Evolutionary conservation across 257 asterid species (phyloP), one percentile per base, ranked within the genome.

Genomic region (Jacaranda copaia): DNA sequence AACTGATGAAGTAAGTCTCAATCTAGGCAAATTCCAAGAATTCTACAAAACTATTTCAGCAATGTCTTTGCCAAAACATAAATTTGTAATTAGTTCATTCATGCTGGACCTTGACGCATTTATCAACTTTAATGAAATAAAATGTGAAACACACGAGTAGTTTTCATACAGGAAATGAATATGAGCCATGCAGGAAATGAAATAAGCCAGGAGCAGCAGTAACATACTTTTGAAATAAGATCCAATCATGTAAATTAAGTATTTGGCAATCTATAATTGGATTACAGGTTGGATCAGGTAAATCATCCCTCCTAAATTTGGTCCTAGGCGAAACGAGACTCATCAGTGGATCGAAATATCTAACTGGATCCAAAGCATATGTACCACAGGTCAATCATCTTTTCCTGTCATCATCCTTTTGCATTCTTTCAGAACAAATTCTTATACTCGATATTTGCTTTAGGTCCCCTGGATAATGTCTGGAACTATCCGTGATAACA

Each of bases 381-480:
- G 99, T 91, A 63, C 96, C 98, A 45, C 98, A 95, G 98, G 99
- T 95, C 82, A 39, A 59, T 72, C 49, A 68, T 81, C 70, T 61
- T 70, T 42, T 79, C 65, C 53, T 61, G 38, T 46, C 36, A 16
- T 66, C 69, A 69, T 64, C 43, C 72, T 25, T 56, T 57, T 55
- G 56, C 42, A 73, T 77, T 80, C 68, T 48, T 68, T 40, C 25
- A 6, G 25, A 67, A 49, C 4, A 53, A 20, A 57, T 51, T 25
- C 72, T 80, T 25, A 72, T 32, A 42, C 46, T 74, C 56, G 79
- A 64, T 68, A 49, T 66, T 73, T 83, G 73, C 58, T 78, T 60
- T 69, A 95, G 99, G 92, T 91, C 67, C 96, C 99, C 25, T 95
- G 99, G 98, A 90, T 90, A 82, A 89, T 89, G 85, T 91, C 97